These are phyloP conservation scores for Colletotrichum spinosum DNA, from an alignment of 2,329 filamentous ascomycete genomes.

Conservation along the genomic window DNA sequence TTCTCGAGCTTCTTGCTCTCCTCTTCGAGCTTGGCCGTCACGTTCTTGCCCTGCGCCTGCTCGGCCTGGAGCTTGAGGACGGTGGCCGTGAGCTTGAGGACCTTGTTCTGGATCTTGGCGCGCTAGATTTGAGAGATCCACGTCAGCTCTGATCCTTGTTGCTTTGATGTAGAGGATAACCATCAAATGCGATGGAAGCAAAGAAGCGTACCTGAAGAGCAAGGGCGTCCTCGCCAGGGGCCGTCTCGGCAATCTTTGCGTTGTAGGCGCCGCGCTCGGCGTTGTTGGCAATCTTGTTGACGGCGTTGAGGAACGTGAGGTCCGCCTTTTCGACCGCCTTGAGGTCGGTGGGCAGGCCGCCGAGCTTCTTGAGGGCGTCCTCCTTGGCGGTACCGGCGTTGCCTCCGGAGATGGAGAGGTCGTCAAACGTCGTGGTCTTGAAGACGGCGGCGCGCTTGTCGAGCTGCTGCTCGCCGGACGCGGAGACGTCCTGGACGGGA, in stretches of 20 bases:
- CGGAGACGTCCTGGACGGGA: slow-evolving; percentile 11
- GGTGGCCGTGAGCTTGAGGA: slow-evolving; percentile 66
- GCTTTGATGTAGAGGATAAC: not conserved
- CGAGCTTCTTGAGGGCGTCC: slow-evolving; percentile 55
- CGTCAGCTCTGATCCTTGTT: not conserved
- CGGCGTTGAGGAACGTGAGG: slow-evolving; percentile 59
- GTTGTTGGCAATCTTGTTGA: slow-evolving; percentile 64
- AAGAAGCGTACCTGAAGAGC: slow-evolving; percentile 55
- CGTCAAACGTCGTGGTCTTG: slow-evolving; percentile 52
- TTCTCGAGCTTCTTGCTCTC: slow-evolving; percentile 65
- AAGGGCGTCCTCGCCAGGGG: slow-evolving; percentile 55
- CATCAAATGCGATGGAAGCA: not conserved
- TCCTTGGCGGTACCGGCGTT: slow-evolving; percentile 57
- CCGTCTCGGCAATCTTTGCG: slow-evolving; percentile 59
- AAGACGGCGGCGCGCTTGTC: slow-evolving; percentile 45
- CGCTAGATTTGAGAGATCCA: slow-evolving; percentile 44
- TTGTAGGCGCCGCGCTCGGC: slow-evolving; percentile 67
- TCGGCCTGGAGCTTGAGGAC: slow-evolving; percentile 62
- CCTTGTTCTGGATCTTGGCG: slow-evolving; percentile 71
- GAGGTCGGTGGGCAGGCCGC: slow-evolving; percentile 53
- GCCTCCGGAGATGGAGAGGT: slow-evolving; percentile 60
- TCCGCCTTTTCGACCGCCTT: slow-evolving; percentile 59
- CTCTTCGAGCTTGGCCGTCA: slow-evolving; percentile 55
- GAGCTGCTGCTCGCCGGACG: slow-evolving; percentile 37
- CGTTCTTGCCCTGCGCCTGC: slow-evolving; percentile 61